Percentiles rank a stretch among this genome's conserved stretches.
phyloP scores from a whole-genome alignment of 352 stramenopile species.

The Globisporangium uncinulatum region DNA sequence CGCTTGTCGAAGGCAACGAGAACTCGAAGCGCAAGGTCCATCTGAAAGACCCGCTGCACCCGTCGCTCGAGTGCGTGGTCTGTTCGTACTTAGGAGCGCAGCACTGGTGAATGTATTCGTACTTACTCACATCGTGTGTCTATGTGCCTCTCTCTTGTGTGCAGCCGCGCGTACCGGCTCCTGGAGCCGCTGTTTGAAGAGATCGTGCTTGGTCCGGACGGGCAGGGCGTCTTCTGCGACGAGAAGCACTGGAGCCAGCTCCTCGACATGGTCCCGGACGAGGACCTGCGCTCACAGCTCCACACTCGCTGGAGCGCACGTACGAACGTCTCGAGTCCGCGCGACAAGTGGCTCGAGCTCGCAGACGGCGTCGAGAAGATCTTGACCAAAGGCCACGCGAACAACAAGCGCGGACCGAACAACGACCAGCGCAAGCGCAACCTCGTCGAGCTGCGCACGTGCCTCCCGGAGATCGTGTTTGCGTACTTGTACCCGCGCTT shows the following conservation, averaged over 20 bases:
- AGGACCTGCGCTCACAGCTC: conserved; percentile 73
- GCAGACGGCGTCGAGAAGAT: conserved; percentile 64
- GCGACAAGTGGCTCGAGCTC: conserved; percentile 89
- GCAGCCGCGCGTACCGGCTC: conserved; percentile 89
- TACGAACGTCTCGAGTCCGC: conserved; percentile 46
- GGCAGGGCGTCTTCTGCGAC: conserved; percentile 89
- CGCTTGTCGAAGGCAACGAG: conserved; percentile 90
- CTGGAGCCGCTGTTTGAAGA: conserved; percentile 95
- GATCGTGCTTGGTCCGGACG: conserved; percentile 85
- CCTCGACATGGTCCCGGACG: conserved; percentile 91
- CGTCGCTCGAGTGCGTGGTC: conserved; percentile 82
- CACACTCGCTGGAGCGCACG: conserved; percentile 46
- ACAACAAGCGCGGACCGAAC: conserved; percentile 33
- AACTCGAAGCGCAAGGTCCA: conserved; percentile 89
- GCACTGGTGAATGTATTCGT: no score
- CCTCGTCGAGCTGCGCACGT: conserved; percentile 74
- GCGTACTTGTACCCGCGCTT: conserved; percentile 96
- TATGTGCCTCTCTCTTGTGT: no score
- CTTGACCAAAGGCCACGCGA: conserved; percentile 41
- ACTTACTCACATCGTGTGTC: no score
- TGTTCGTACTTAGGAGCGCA: background rate
- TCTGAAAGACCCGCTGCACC: conserved; percentile 90
- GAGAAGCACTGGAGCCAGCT: conserved; percentile 89
- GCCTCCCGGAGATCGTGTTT: conserved; percentile 95
- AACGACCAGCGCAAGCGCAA: conserved; percentile 68